Evolutionary conservation across 441 rosid genomes (phyloP), one percentile per base, ranked within the genome.

Genomic region (Croton setiger): DNA sequence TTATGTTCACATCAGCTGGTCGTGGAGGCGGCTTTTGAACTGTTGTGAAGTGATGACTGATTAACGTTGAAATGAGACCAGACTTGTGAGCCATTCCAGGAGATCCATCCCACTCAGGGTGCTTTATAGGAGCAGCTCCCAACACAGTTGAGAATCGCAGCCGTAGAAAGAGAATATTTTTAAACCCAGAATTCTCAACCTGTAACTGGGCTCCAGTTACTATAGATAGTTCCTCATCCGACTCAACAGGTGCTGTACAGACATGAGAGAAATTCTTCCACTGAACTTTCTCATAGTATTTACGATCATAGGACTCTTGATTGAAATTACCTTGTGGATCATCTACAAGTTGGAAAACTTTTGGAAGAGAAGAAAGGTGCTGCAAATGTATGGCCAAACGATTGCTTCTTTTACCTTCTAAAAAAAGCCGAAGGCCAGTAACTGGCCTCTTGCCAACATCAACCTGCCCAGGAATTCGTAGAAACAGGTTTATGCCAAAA

Each of bases 401-500:
- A 67, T 92, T 92, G 82, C 92, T 89, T 74, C 92, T 85, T 85
- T 87, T 80, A 39, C 99, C 99, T 67, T 95, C 97, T 43, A 95
- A 87, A 80, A 86, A 92, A 56, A 95, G 96, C 53, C 99, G 85
- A 72, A 95, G 86, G 66, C 99, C 99, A 53, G 98, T 95, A 54
- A 95, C 86, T 7, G 98, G 99, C 76, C 96, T 86, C 82, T 86
- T 88, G 67, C 98, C 98, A n/a, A 95, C 97, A 72, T 92, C 99
- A 76, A 95, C 98, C 97, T 95, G 83, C 60, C 57, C 66, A 48
- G 60, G 59, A 55, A 58, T 63, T 67, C 63, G 60, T 57, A 6
- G 64, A 59, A 47, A 74, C 44, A 73, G 51, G 36, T 66, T 73
- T 63, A 45, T 9, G 18, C 47, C 51, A 41, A 18, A 60, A 52